Evolutionary conservation across 2,329 filamentous ascomycete species (phyloP).

Genomic region (Diaporthe vexans): DNA sequence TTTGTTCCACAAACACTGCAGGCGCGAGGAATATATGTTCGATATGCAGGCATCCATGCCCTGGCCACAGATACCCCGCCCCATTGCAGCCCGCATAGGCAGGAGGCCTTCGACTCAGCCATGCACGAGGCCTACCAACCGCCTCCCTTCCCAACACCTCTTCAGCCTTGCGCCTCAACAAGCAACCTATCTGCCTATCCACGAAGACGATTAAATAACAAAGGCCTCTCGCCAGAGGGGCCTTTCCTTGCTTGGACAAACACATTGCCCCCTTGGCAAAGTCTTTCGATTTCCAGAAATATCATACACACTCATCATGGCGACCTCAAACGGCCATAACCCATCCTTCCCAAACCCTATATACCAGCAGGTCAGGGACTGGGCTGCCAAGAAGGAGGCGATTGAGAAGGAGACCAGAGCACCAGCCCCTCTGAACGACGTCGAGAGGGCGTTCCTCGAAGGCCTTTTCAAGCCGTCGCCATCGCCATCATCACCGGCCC

Average conservation of each 20-base stretch:
- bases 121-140: slow-evolving; percentile 16
- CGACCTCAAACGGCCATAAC: slow-evolving; percentile 18
- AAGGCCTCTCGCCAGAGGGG: background rate
- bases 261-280: background rate
- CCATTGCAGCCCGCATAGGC: background rate
- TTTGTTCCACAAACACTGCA: background rate
- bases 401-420: slow-evolving; percentile 49
- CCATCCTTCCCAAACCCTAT: slow-evolving; percentile 31
- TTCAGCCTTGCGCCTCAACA: slow-evolving; percentile 19
- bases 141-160: background rate
- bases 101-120: slow-evolving; percentile 13
- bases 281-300: background rate
- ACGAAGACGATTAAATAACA: background rate
- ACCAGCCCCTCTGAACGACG: slow-evolving; percentile 54
- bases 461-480: slow-evolving; percentile 45
- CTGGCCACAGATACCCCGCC: slow-evolving; percentile 12
- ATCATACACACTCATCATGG: slow-evolving; percentile 30
- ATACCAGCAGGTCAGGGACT: slow-evolving; percentile 55
- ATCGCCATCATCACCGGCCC: slow-evolving; percentile 42
- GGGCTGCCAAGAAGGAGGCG: slow-evolving; percentile 57
- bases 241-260: background rate
- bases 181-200: background rate
- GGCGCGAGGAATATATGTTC: background rate
- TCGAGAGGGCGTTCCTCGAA: slow-evolving; percentile 57
- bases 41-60: background rate